Conservation (phyloP, 305 asterid genomes). For the Solanum hybrid region DNA sequence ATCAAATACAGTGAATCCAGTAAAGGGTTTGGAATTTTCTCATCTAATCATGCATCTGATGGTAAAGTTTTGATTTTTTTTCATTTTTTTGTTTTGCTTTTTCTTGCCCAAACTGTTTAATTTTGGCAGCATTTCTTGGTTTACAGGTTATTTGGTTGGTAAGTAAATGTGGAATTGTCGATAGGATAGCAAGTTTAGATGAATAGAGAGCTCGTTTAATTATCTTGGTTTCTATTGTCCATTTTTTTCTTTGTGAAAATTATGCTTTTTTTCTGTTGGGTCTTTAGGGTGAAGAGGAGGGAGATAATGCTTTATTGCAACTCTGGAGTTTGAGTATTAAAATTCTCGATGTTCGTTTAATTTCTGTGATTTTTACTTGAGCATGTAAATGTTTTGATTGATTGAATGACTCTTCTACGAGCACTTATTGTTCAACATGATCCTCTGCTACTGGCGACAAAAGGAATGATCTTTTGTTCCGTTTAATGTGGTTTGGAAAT, state of each 20-base stretch:
- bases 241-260: neutral
- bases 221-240: neutral
- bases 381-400: neutral
- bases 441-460: neutral
- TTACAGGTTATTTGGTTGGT: neutral
- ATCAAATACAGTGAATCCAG: slow-evolving; percentile 65
- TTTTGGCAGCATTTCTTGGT: neutral
- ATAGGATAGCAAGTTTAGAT: neutral
- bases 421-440: neutral
- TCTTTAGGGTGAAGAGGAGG: neutral
- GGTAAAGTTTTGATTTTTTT: slow-evolving; percentile 29
- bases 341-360: neutral
- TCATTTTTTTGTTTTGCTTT: no score
- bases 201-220: neutral
- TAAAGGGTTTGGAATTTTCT: slow-evolving; percentile 73
- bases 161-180: neutral
- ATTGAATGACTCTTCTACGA: neutral
- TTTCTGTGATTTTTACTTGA: neutral
- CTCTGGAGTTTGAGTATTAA: neutral
- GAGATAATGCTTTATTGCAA: neutral
- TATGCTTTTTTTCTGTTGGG: neutral
- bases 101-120: neutral
- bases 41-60: slow-evolving; percentile 38
- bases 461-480: neutral
- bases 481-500: neutral